Percentiles rank a stretch among this genome's conserved stretches.
These are phyloP conservation scores for Ustilaginoidea virens DNA, from an alignment of 2,329 filamentous ascomycete genomes.

Conservation along the genomic window DNA sequence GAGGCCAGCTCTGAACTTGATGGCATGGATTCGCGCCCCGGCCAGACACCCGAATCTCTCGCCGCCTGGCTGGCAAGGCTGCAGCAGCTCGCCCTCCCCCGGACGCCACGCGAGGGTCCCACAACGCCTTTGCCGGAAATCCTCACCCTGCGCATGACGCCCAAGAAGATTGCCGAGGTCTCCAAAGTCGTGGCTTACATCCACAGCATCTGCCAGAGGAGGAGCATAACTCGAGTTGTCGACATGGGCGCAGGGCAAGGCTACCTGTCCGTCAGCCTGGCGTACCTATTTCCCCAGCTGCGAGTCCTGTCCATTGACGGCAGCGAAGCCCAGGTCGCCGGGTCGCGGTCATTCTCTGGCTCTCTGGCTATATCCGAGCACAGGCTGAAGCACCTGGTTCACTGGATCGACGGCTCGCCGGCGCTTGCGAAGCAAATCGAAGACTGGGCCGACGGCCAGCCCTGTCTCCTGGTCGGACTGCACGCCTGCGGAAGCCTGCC, in stretches of 20 bases:
- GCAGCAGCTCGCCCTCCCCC: constrained; percentile 10
- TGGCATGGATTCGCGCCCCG: neutral
- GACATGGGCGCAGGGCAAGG: constrained; percentile 15
- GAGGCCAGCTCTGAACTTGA: neutral
- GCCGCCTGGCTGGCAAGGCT: constrained; percentile 10
- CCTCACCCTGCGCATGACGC: constrained; percentile 13
- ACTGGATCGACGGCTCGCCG: constrained; percentile 14
- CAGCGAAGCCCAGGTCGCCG: constrained; percentile 14
- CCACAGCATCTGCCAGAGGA: constrained; percentile 8
- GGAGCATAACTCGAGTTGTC: constrained; percentile 12
- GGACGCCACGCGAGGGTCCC: constrained; percentile 8
- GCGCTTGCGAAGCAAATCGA: constrained; percentile 10
- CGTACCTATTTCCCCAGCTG: constrained; percentile 13
- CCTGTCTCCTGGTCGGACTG: constrained; percentile 16
- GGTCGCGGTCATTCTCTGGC: constrained; percentile 10
- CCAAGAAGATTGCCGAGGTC: constrained; percentile 16
- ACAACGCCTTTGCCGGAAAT: constrained; percentile 8
- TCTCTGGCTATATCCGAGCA: constrained; percentile 9
- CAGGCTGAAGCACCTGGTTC: constrained; percentile 11
- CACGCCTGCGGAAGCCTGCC: constrained; percentile 18
- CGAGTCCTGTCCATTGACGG: constrained; percentile 16
- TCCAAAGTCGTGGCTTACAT: constrained; percentile 13
- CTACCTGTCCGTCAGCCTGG: constrained; percentile 15
- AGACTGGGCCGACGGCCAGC: constrained; percentile 12
- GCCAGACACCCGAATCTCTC: constrained; percentile 8